phyloP scores from a whole-genome alignment of 345 rosid genomes.

The Brassica rapa region DNA sequence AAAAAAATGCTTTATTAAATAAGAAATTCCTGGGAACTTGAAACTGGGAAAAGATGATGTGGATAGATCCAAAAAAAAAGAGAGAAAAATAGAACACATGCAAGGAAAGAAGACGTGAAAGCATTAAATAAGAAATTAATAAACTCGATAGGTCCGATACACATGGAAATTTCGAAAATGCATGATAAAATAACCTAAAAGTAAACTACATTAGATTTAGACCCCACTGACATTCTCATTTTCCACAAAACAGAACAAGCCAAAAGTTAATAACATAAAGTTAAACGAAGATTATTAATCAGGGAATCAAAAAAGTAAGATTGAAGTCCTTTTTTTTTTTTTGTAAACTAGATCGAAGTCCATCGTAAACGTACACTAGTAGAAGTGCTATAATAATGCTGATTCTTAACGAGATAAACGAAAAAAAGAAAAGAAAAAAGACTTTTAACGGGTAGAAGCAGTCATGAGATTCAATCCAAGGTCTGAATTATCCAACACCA shows the following conservation, averaged over 20 bases:
- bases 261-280: background rate
- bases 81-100: background rate
- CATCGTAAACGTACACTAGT: constrained; percentile 25
- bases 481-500: constrained; percentile 72
- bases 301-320: constrained; percentile 9
- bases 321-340: too few species aligned
- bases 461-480: constrained; percentile 83
- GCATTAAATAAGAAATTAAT: constrained; percentile 26
- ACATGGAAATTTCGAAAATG: constrained; percentile 28
- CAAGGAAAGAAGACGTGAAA: constrained; percentile 12
- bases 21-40: constrained; percentile 20
- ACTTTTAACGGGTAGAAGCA: constrained; percentile 48
- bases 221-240: constrained; percentile 44
- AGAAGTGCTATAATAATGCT: constrained; percentile 18
- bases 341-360: too few species aligned
- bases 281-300: background rate
- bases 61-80: background rate
- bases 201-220: constrained; percentile 32
- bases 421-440: background rate
- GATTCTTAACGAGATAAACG: background rate
- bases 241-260: constrained; percentile 21
- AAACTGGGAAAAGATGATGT: constrained; percentile 27
- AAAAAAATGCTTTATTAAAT: background rate
- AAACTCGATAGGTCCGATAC: constrained; percentile 29
- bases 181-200: constrained; percentile 35